A percentile compares a stretch with the other conserved stretches of the same genome.
phyloP scores from a whole-genome alignment of 345 rosid genomes.

The Populus ilicifolia region DNA sequence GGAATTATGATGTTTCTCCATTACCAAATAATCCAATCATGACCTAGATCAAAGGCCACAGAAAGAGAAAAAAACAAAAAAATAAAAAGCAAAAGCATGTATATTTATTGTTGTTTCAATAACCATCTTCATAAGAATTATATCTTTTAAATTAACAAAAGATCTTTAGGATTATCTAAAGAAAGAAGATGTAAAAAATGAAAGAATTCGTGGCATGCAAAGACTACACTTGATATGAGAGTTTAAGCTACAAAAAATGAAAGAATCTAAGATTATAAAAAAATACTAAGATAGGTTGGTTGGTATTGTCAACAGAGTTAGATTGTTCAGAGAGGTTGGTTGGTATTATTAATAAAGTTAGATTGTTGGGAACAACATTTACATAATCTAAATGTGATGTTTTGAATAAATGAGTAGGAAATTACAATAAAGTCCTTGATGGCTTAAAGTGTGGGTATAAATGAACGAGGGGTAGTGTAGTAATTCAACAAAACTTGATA shows the following conservation, averaged over 20 bases:
- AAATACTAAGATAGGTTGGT: too few species aligned
- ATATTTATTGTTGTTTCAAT: background rate
- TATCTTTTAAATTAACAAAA: background rate
- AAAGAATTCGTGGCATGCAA: background rate
- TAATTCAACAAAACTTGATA: too few species aligned
- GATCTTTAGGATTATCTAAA: background rate
- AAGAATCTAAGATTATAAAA: background rate
- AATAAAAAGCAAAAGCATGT: background rate
- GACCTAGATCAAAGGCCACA: background rate
- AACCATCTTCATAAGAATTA: background rate
- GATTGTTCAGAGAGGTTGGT: too few species aligned
- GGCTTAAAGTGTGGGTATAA: too few species aligned
- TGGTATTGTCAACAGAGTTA: too few species aligned
- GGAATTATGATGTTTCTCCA: background rate
- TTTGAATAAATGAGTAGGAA: too few species aligned
- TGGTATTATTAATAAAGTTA: background rate
- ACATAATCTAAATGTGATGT: too few species aligned
- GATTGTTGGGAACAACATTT: too few species aligned
- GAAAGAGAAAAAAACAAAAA: too few species aligned
- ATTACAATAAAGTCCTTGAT: too few species aligned
- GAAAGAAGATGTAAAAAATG: background rate
- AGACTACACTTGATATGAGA: background rate
- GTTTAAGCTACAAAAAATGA: background rate
- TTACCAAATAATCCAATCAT: background rate
- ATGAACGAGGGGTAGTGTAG: too few species aligned